phyloP scores from a whole-genome alignment of 345 rosid genomes.

The Fremontodendron californicum region DNA sequence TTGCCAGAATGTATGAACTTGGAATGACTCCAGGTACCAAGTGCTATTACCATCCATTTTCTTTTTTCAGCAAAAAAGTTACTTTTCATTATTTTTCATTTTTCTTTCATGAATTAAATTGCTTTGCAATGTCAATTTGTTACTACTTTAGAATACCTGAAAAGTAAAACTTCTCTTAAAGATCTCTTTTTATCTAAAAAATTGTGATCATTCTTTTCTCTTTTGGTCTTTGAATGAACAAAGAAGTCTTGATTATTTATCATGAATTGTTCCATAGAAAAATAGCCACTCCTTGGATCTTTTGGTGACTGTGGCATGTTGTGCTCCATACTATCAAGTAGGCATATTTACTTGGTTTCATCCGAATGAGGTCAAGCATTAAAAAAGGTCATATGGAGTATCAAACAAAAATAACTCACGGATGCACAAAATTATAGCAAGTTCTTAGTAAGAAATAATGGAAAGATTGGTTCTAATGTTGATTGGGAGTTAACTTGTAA shows the following conservation, averaged over 20 bases:
- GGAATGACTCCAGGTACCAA: constrained; percentile 72
- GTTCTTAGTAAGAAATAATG: constrained; percentile 3
- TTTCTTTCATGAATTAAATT: not conserved
- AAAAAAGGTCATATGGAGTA: not conserved
- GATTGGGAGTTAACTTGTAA: not conserved
- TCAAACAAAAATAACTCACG: not conserved
- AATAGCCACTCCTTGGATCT: not conserved
- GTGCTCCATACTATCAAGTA: not conserved
- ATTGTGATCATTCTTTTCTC: not conserved
- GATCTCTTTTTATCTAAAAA: not conserved
- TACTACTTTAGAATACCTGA: not conserved
- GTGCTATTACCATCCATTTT: not conserved
- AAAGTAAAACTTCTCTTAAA: not conserved
- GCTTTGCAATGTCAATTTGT: not conserved
- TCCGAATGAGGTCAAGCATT: not conserved
- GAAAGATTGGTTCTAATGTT: not conserved
- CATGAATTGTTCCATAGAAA: not conserved
- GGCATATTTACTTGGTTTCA: not conserved
- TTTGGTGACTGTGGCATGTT: not conserved
- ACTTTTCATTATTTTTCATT: not conserved
- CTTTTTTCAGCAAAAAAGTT: not conserved
- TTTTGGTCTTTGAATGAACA: not conserved
- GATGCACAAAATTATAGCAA: not conserved
- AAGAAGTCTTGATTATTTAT: not conserved
- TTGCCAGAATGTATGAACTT: constrained; percentile 57